Evolutionary conservation across 495 filamentous ascomycete species (phyloP), one percentile per base, ranked within the genome.

Genomic region (Collariella sp.): DNA sequence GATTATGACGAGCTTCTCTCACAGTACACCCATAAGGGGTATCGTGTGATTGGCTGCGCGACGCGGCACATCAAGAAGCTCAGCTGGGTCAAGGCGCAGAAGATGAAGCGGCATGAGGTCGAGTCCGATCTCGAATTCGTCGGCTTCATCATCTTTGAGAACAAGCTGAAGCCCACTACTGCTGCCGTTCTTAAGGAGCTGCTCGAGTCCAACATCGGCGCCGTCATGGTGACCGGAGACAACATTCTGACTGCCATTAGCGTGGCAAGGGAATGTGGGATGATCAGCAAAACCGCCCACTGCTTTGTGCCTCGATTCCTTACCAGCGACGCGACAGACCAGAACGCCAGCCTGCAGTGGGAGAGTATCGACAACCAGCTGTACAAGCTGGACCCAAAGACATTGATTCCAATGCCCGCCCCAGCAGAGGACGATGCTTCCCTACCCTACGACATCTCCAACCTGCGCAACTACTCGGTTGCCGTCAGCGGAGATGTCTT

Each of bases 71-170:
- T 96, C 46, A 78, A 77, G 43, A 93, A 87, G 60, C 73, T 96
- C 18, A 90, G 84, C 59, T 96, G 89, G 93, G 83, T 91, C 52
- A 95, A 90, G 66, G 85, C 89, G 12, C 89, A 96, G 64, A 95
- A 93, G 70, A 88, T 97, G 82, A 87, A 82, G 50, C 85, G 94
- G 12, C 68, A 79, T 12, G 85, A 95, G 39, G 90, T 87, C 16
- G 94, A 99, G 66, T 82, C 78, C 2, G 75, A 83, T 54, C 77
- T 99, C 4, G 80, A 87, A 16, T 96, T 99, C 58, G 72, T 91
- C 40, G 94, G 93, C 16, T 97, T 99, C 67, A 97, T 97, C 60
- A 84, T 99, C 31, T 99, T 99, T 64, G 91, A 99, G 68, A 99
- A 99, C 63, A 99, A 97, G 71, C 68, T 99, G 57, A 99, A 99